These are phyloP conservation scores for Trichoderma orchidacearum DNA, from an alignment of 495 filamentous ascomycete genomes.

Conservation along the genomic window DNA sequence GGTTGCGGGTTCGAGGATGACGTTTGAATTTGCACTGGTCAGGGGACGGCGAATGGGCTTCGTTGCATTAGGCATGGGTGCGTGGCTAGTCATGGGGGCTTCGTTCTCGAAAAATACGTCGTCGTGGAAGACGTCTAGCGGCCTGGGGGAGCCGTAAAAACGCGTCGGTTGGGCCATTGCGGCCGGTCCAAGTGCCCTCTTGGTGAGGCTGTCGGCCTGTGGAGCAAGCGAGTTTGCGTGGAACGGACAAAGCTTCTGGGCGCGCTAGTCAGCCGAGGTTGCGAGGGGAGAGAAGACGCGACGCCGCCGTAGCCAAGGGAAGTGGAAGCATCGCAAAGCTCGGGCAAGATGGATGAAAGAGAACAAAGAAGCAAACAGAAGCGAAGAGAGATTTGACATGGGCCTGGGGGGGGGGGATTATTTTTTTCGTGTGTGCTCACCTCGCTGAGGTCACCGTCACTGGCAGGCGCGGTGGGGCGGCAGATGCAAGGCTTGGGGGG, in stretches of 20 bases:
- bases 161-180: slow-evolving; percentile 46
- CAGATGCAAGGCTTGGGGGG: not conserved
- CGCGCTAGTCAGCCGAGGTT: not conserved
- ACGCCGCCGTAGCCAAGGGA: not conserved
- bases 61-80: slow-evolving; percentile 36
- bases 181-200: not conserved
- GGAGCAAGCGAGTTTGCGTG: not conserved
- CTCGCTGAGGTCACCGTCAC: slow-evolving; percentile 1
- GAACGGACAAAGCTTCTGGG: not conserved
- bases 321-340: not conserved
- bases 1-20: slow-evolving; percentile 40
- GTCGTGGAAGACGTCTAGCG: slow-evolving; percentile 53
- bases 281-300: not conserved
- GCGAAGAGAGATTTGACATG: not conserved
- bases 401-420: not conserved
- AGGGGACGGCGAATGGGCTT: slow-evolving; percentile 31
- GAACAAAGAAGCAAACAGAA: not conserved
- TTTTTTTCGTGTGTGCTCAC: not conserved
- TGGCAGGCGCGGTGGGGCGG: not conserved
- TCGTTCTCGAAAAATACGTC: slow-evolving; percentile 32
- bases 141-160: slow-evolving; percentile 33
- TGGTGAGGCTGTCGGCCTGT: not conserved
- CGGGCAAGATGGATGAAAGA: not conserved
- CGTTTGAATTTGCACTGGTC: slow-evolving; percentile 36
- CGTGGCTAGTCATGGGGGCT: slow-evolving; percentile 30